Conservation (phyloP, 2,329 filamentous ascomycete species). For the Lachnum nothofagi region DNA sequence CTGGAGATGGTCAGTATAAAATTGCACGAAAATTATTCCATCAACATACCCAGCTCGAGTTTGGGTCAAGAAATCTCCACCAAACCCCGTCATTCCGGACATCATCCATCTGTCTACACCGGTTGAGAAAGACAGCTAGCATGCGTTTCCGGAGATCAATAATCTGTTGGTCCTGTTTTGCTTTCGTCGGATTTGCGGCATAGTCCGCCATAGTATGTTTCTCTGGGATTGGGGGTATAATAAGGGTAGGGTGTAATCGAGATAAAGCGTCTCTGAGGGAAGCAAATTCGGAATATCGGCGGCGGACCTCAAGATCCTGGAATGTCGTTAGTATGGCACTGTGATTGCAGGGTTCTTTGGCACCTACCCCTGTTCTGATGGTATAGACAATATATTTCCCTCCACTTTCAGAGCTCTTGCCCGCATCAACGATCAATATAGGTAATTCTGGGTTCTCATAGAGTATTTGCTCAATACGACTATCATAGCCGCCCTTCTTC, state of each 20-base stretch:
- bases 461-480: constrained; percentile 92
- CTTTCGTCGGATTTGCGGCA: constrained; percentile 93
- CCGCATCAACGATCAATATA: constrained; percentile 88
- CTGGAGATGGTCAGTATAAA: constrained; percentile 43
- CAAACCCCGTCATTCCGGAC: constrained; percentile 90
- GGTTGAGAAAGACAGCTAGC: constrained; percentile 90
- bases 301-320: constrained; percentile 88
- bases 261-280: constrained; percentile 85
- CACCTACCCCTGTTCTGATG: constrained; percentile 78
- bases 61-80: constrained; percentile 96
- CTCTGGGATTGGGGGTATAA: constrained; percentile 95
- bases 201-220: constrained; percentile 99
- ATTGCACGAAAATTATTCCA: neutral
- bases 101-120: constrained; percentile 87
- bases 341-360: neutral
- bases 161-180: constrained; percentile 94
- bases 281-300: constrained; percentile 94
- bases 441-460: constrained; percentile 89
- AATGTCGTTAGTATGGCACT: constrained; percentile 15
- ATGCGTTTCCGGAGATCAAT: constrained; percentile 96
- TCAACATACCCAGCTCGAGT: constrained; percentile 84
- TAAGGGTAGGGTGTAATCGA: constrained; percentile 86
- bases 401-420: constrained; percentile 88
- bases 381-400: constrained; percentile 96
- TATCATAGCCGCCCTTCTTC: constrained; percentile 86